Percentiles rank a stretch among this genome's conserved stretches.
These are phyloP conservation scores for Penicillium janthinellum DNA, from an alignment of 2,329 filamentous ascomycete species.

Conservation along the genomic window DNA sequence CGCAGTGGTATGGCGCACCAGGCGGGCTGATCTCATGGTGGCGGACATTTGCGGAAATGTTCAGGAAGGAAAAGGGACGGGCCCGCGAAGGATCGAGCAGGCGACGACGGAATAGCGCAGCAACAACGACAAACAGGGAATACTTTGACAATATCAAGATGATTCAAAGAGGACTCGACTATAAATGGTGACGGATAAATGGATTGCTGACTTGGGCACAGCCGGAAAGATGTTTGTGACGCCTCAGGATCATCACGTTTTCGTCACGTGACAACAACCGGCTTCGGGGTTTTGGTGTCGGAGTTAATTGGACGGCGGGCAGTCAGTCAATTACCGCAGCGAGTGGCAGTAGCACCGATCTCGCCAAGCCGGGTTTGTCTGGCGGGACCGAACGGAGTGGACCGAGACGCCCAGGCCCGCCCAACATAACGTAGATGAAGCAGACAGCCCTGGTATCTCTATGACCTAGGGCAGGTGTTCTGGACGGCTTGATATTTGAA, in stretches of 20 bases:
- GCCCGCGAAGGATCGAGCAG: slow-evolving; percentile 31
- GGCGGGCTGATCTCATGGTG: slow-evolving; percentile 42
- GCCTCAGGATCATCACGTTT: slow-evolving; percentile 20
- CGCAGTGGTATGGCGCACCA: slow-evolving; percentile 40
- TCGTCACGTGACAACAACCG: slow-evolving; percentile 23
- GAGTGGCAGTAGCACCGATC: background rate
- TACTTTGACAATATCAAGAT: slow-evolving; percentile 7
- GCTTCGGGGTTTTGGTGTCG: slow-evolving; percentile 21
- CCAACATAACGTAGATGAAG: background rate
- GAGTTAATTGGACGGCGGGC: slow-evolving; percentile 17
- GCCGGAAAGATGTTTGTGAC: slow-evolving; percentile 21
- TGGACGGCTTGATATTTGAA: no score
- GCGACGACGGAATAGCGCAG: slow-evolving; percentile 17
- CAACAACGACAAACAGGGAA: slow-evolving; percentile 5
- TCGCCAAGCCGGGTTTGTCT: background rate
- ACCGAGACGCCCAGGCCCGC: background rate
- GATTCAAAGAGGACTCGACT: slow-evolving; percentile 1
- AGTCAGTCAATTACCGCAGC: background rate
- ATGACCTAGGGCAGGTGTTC: no score
- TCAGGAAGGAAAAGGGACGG: slow-evolving; percentile 22
- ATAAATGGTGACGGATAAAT: background rate
- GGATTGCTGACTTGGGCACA: slow-evolving; percentile 4
- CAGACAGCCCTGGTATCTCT: background rate
- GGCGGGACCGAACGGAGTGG: slow-evolving; percentile 2
- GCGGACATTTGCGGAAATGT: slow-evolving; percentile 41